Evolutionary conservation across 495 filamentous ascomycete species (phyloP).

Genomic region (Lineolata rhizophorae): DNA sequence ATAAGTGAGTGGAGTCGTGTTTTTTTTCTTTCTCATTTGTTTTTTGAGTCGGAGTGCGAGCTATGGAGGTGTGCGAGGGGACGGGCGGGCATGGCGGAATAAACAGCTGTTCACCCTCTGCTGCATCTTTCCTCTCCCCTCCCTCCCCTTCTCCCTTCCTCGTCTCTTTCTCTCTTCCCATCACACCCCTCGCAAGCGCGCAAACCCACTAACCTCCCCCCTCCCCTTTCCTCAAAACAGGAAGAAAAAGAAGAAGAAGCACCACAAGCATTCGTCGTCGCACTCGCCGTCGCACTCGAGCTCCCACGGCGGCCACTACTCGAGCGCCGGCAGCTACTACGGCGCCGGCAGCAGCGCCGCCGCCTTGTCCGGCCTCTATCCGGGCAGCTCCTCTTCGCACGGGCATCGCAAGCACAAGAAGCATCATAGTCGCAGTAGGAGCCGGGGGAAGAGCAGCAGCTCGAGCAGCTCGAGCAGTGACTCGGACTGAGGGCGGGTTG

Average conservation of each 20-base stretch:
- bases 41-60: neutral
- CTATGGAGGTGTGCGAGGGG: neutral
- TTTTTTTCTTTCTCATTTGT: no score
- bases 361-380: neutral
- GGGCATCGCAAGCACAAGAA: neutral
- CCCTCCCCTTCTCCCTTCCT: no score
- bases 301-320: neutral
- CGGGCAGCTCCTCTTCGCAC: no score
- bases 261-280: neutral
- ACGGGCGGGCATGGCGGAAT: neutral
- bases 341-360: neutral
- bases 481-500: neutral
- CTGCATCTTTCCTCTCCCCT: no score
- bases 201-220: no score
- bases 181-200: no score
- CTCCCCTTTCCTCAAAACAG: no score
- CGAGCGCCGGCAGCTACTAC: neutral
- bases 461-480: neutral
- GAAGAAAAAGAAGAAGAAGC: neutral
- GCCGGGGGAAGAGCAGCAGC: neutral
- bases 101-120: no score
- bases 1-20: no score
- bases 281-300: neutral
- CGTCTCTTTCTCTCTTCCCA: no score
- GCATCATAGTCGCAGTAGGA: neutral